Conservation (phyloP, 2,329 filamentous ascomycete species). For the Trichothecium roseum region DNA sequence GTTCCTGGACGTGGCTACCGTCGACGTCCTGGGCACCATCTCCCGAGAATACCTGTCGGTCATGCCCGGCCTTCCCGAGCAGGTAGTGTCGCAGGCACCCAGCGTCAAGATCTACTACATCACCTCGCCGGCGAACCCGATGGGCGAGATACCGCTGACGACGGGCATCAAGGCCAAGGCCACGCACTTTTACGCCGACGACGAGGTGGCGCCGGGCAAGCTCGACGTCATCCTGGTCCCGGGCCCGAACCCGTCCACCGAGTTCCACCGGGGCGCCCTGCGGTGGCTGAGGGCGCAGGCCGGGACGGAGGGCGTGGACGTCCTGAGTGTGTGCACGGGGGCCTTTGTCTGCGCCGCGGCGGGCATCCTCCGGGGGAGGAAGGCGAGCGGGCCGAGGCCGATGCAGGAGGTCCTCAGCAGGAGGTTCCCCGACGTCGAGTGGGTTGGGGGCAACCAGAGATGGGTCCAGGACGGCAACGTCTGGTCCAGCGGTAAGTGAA, state of each 20-base stretch:
- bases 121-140: conserved; percentile 22
- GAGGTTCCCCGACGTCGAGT: conserved; percentile 26
- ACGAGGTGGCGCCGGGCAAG: conserved; percentile 36
- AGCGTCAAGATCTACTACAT: conserved; percentile 35
- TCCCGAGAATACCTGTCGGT: conserved; percentile 30
- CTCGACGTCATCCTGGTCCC: conserved; percentile 42
- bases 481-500: conserved; percentile 43
- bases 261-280: conserved; percentile 21
- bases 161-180: conserved; percentile 24
- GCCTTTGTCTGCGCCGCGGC: conserved; percentile 36
- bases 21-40: conserved; percentile 38
- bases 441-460: conserved; percentile 34
- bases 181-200: conserved; percentile 32
- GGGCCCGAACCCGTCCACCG: conserved; percentile 30
- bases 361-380: conserved; percentile 34
- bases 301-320: conserved; percentile 27
- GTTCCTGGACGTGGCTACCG: conserved; percentile 37
- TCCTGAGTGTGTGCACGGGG: conserved; percentile 42
- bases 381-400: conserved; percentile 34
- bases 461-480: conserved; percentile 44
- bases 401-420: conserved; percentile 27
- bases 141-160: conserved; percentile 28
- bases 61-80: conserved; percentile 19
- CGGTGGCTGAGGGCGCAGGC: conserved; percentile 33
- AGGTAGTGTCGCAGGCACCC: conserved; percentile 29